Conservation (phyloP, 495 filamentous ascomycete genomes). For the Massariosphaeria phaeospora region DNA sequence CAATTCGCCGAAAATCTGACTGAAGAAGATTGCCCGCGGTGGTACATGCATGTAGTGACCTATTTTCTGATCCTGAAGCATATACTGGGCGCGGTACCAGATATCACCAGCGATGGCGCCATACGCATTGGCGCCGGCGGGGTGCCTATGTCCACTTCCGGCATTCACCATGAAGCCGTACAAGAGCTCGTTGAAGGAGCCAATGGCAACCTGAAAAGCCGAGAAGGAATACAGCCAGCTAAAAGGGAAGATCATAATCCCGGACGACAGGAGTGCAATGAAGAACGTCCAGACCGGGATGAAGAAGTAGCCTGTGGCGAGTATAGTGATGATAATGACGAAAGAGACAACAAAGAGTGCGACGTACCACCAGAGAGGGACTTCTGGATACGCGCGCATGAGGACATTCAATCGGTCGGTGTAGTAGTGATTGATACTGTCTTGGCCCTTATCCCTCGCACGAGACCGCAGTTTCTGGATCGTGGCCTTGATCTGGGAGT, state of each 20-base stretch:
- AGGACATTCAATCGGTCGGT: constrained; percentile 53
- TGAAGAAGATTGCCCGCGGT: constrained; percentile 43
- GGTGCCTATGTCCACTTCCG: constrained; percentile 45
- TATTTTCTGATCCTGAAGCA: constrained; percentile 51
- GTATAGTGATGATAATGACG: constrained; percentile 45
- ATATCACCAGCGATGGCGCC: constrained; percentile 48
- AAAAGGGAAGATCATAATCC: constrained; percentile 50
- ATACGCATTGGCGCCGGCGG: constrained; percentile 51
- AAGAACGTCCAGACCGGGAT: constrained; percentile 56
- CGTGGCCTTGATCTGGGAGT: constrained; percentile 43
- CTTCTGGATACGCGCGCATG: constrained; percentile 51
- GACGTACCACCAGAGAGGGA: constrained; percentile 54
- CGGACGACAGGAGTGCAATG: constrained; percentile 49
- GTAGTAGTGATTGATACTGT: constrained; percentile 49
- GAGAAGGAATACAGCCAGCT: constrained; percentile 55
- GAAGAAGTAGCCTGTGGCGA: constrained; percentile 48
- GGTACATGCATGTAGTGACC: constrained; percentile 56
- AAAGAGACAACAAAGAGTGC: constrained; percentile 47
- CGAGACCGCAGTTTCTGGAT: constrained; percentile 41
- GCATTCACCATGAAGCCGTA: constrained; percentile 55
- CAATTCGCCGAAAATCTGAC: constrained; percentile 51
- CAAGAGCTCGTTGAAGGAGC: constrained; percentile 51
- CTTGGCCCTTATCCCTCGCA: constrained; percentile 23
- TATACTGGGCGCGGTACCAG: constrained; percentile 49
- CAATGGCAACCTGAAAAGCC: constrained; percentile 51